Percentiles rank a stretch among this genome's conserved stretches.
Conservation (phyloP, 176 grass and related monocot genomes). For the Phoenix dactylifera region DNA sequence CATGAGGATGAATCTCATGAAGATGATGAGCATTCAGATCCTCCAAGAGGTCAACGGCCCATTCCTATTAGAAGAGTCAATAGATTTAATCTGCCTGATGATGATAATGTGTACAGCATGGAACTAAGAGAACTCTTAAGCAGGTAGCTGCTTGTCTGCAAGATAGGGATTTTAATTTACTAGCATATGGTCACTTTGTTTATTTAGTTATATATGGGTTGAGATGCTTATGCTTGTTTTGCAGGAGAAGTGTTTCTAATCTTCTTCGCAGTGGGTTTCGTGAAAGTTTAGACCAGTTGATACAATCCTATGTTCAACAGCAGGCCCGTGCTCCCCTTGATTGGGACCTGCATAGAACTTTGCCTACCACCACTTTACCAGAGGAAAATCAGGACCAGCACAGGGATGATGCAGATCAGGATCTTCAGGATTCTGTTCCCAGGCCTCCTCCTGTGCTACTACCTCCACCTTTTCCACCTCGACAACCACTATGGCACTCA, state of each 20-base stretch:
- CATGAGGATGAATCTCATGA: conserved; percentile 9
- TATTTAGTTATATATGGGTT: conserved; percentile 15
- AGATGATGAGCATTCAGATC: conserved; percentile 65
- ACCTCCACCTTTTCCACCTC: conserved; percentile 71
- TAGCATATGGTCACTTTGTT: background rate
- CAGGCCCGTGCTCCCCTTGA: conserved; percentile 55
- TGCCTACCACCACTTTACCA: conserved; percentile 31
- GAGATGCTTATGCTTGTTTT: conserved; percentile 5
- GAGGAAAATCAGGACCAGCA: conserved; percentile 53
- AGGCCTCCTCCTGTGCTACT: conserved; percentile 52
- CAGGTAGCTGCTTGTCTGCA: conserved; percentile 38
- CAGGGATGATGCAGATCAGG: conserved; percentile 49
- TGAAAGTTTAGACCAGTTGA: conserved; percentile 88
- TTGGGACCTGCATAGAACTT: conserved; percentile 47
- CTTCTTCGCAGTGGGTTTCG: conserved; percentile 93
- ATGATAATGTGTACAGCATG: conserved; percentile 95
- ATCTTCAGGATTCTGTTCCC: conserved; percentile 31
- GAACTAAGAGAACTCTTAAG: conserved; percentile 94
- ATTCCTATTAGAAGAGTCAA: conserved; percentile 45
- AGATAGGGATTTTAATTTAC: background rate
- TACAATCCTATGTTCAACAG: conserved; percentile 79
- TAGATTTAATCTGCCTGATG: conserved; percentile 74
- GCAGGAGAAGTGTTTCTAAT: conserved; percentile 97
- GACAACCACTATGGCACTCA: conserved; percentile 67
- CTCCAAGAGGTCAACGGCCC: conserved; percentile 34